Evolutionary conservation across 805 yeast genomes (phyloP), one percentile per base, ranked within the genome.

Genomic region (Teunomyces gatunensis): DNA sequence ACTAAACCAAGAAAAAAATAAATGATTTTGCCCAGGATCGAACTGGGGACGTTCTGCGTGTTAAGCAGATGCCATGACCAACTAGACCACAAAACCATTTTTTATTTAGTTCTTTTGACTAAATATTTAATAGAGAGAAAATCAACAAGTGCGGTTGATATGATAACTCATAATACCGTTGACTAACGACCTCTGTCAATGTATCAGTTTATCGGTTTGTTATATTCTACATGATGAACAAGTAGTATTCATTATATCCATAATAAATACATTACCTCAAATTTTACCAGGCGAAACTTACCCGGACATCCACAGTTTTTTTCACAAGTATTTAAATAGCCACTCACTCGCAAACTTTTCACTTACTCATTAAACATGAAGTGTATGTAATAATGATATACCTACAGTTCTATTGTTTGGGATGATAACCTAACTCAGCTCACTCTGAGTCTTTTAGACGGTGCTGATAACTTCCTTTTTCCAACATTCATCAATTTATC

Each of bases 21-120:
- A 39, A 37, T 90, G 97, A 89, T 86, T 89, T 85, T 88, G 90
- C 97, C 97, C 97, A 91, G 97, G 97, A 89, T 92, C 97, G 97
- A 92, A 92, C 97, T 90, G 97, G 97, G 97, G 97, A 92, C 97
- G 90, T 88, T 88, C 94, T 89, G 96, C 97, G 97, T 91, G 97
- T 91, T 89, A 91, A 89, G 97, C 97, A 90, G 94, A 88, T 87
- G 97, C 96, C 97, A 91, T 91, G 83, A 90, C 97, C 97, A 75
- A 90, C 97, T 90, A 90, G 96, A 90, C 97, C 97, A 90, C 90
- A 86, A 83, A 84, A 84, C 94, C 94, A 69, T 47, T 59, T 61
- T 28, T 34, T 44, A 25, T 1, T 2, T 10, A 15, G 3, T 30
- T 6, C 6, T 3, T 12, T 2, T 2, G 12, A 5, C 13, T 15